Evolutionary conservation across 164 flowering plant genomes (phyloP).

Genomic region (Vitis rotundifolia): DNA sequence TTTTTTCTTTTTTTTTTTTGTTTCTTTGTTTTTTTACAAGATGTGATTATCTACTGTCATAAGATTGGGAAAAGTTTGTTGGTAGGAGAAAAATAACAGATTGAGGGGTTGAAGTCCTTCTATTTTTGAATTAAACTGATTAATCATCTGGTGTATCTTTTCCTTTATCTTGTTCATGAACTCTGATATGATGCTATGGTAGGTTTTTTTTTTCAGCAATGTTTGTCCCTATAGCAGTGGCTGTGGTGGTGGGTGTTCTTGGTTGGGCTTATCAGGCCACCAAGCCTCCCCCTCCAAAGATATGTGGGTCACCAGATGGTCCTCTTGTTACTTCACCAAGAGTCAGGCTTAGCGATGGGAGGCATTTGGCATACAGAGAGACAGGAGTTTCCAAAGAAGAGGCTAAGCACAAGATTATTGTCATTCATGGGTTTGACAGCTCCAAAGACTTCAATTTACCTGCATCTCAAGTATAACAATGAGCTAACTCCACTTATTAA

Average conservation of each 20-base stretch:
- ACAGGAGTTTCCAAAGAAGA: slow-evolving; percentile 46
- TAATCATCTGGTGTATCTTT: too few relatives aligned
- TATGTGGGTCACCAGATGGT: slow-evolving; percentile 50
- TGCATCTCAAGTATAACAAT: slow-evolving; percentile 24
- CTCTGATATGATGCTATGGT: neutral
- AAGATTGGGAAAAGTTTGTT: too few relatives aligned
- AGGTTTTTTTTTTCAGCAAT: slow-evolving; percentile 20
- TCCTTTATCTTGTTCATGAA: too few relatives aligned
- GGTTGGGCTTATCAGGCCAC: slow-evolving; percentile 42
- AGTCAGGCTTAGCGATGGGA: slow-evolving; percentile 59
- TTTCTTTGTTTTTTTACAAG: too few relatives aligned
- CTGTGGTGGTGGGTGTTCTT: slow-evolving; percentile 31
- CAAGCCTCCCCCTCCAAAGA: slow-evolving; percentile 48
- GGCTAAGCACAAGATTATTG: slow-evolving; percentile 51
- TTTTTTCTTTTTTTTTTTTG: too few relatives aligned
- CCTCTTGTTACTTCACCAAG: slow-evolving; percentile 58
- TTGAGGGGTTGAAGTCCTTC: too few relatives aligned
- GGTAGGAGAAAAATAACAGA: too few relatives aligned
- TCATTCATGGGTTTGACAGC: slow-evolving; percentile 43
- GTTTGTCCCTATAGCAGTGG: slow-evolving; percentile 28
- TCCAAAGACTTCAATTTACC: slow-evolving; percentile 33
- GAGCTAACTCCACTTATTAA: neutral
- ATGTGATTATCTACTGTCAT: too few relatives aligned
- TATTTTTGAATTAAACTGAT: too few relatives aligned
- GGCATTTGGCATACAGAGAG: slow-evolving; percentile 57